Base-by-base conservation (phyloP, 306 rosid genomes). In the Pterocarpus macrocarpus region DNA sequence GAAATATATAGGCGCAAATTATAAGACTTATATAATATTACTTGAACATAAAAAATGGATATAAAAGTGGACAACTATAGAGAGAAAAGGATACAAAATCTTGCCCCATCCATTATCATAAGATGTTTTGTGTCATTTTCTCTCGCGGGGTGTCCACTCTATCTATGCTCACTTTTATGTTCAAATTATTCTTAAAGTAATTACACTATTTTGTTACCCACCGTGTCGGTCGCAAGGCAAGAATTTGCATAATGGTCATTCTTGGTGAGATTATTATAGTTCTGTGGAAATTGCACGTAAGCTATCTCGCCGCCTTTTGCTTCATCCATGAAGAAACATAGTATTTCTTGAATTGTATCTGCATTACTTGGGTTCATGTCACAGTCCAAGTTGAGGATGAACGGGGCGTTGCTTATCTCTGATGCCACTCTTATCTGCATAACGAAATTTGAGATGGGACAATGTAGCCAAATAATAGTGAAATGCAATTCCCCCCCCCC, bases 341-440 rank as follows among this genome's bases (percentile, higher is more conserved):
- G 44, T 17, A 57, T 71, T 62, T 91, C 92, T 72, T 15, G 78
- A 43, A 90, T 75, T 53, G 76, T 75, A 32, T 89, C 89, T 30
- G 91, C 83, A 30, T 79, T 77, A 68, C 87, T 94, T 62, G 89
- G 67, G 61, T 86, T 79, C 98, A 91, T 94, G 72, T 90, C 98
- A 61, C 97, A 89, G 67, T 94, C 97, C 80, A 94, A 43, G 77
- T 74, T 91, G 50, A 91, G 93, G 30, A 94, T 87, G 73, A 94
- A 81, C 0, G 93, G 88, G 4, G 87, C 93, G 56, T 90, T 87
- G 84, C 88, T 90, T 78, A 93, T 91, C 86, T 86, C 69, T 1
- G 97, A 84, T 5, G 97, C 91, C 43, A 93, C 91, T 61, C 92
- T 86, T 77, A 91, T 70, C 97, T 93, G 85, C 74, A 77, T 2